Conservation (phyloP, 2,329 filamentous ascomycete genomes). For the Aspergillus sp. region DNA sequence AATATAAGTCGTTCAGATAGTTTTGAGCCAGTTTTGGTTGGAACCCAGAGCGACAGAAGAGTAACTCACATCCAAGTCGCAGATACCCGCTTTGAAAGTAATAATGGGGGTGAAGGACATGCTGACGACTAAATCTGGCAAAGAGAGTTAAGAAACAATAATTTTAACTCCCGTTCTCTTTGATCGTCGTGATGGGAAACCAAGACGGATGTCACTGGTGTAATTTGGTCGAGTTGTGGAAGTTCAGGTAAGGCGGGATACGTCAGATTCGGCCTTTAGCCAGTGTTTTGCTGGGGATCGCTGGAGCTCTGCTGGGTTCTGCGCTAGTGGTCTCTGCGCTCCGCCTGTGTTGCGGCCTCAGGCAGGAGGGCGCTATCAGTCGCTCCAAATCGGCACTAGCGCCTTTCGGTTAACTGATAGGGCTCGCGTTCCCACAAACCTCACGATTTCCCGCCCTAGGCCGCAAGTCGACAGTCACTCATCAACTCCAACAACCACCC, state of each 20-base stretch:
- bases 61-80: conserved; percentile 70
- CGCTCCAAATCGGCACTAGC: conserved; percentile 31
- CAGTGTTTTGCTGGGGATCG: not conserved
- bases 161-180: too few relatives aligned
- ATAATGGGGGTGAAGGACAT: conserved; percentile 87
- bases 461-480: conserved; percentile 34
- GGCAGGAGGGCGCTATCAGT: conserved; percentile 11
- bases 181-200: conserved; percentile 14
- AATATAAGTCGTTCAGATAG: too few relatives aligned
- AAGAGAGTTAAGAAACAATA: too few relatives aligned
- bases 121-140: conserved; percentile 13
- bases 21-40: not conserved
- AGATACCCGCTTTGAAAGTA: conserved; percentile 93
- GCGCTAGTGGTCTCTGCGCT: conserved; percentile 4
- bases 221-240: too few relatives aligned
- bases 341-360: conserved; percentile 4
- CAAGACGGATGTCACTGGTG: too few relatives aligned
- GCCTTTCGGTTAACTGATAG: conserved; percentile 36
- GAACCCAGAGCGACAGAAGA: not conserved
- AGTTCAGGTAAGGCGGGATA: conserved; percentile 4
- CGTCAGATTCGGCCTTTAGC: conserved; percentile 6
- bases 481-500: conserved; percentile 37
- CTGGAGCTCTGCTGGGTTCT: too few relatives aligned
- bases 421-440: conserved; percentile 42
- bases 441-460: conserved; percentile 33